A percentile compares a stretch with the other conserved stretches of the same genome.
These are phyloP conservation scores for Cutaneotrichosporon cyanovorans DNA, from an alignment of 1,284 basidiomycete species.

Conservation along the genomic window DNA sequence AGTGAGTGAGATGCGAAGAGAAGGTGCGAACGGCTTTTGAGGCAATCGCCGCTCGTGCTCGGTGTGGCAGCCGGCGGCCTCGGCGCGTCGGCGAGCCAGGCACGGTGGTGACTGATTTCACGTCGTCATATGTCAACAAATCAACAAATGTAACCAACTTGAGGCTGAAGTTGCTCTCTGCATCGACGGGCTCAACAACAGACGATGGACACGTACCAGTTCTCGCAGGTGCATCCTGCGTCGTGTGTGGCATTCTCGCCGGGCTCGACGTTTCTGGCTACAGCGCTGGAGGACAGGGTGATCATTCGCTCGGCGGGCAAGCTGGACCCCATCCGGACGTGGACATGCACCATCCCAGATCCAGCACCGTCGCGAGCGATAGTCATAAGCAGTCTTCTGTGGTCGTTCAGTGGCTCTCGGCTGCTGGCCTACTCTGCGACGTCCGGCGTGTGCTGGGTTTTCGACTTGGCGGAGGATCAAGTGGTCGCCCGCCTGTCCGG, in stretches of 20 bases:
- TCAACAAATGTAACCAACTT: neutral
- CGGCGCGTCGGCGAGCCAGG: no score
- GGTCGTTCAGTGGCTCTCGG: constrained; percentile 76
- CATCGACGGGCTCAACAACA: no score
- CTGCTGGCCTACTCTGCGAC: constrained; percentile 65
- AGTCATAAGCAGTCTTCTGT: constrained; percentile 49
- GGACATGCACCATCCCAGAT: constrained; percentile 18
- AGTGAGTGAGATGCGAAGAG: no score
- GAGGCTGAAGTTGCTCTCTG: no score
- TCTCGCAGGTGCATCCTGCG: constrained; percentile 30
- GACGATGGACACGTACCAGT: constrained; percentile 37
- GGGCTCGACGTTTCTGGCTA: constrained; percentile 44
- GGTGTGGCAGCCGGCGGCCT: no score
- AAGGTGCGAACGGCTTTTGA: no score
- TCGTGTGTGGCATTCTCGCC: constrained; percentile 34
- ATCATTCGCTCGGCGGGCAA: constrained; percentile 38
- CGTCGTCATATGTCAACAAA: neutral
- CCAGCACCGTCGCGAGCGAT: neutral
- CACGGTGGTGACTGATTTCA: no score
- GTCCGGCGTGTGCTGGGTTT: constrained; percentile 54
- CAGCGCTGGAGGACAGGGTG: constrained; percentile 26
- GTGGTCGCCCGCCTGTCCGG: constrained; percentile 57
- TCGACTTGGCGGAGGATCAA: constrained; percentile 51
- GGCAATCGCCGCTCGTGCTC: no score
- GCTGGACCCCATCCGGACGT: constrained; percentile 38